Evolutionary conservation across 345 rosid genomes (phyloP).

Genomic region (Boechera retrofracta): DNA sequence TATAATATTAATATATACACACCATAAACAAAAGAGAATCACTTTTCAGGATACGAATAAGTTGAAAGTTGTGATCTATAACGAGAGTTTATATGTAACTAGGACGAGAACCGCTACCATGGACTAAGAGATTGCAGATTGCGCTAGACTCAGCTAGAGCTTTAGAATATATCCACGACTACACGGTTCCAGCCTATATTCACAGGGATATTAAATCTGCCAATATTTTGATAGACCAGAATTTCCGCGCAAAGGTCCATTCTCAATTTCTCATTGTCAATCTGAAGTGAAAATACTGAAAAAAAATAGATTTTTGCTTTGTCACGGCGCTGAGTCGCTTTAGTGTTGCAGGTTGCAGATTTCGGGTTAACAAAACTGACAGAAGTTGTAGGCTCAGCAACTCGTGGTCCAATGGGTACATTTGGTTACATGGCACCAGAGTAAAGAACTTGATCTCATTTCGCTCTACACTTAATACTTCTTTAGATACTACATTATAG

Average conservation of each 20-base stretch:
- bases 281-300: background rate
- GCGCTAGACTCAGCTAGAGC: slow-evolving; percentile 99
- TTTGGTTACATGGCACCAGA: slow-evolving; percentile 99
- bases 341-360: slow-evolving; percentile 78
- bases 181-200: slow-evolving; percentile 95
- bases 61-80: background rate
- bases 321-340: background rate
- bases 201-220: slow-evolving; percentile 97
- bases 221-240: slow-evolving; percentile 89
- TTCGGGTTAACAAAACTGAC: slow-evolving; percentile 91
- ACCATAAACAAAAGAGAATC: background rate
- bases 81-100: slow-evolving; percentile 34
- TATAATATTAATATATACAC: slow-evolving; percentile 17
- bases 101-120: slow-evolving; percentile 79
- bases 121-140: slow-evolving; percentile 89
- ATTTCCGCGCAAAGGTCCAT: slow-evolving; percentile 80
- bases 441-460: slow-evolving; percentile 54
- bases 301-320: background rate
- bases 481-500: background rate
- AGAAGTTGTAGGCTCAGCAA: slow-evolving; percentile 75
- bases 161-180: slow-evolving; percentile 96
- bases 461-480: background rate
- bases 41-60: background rate
- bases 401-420: slow-evolving; percentile 90
- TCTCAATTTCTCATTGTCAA: slow-evolving; percentile 2